Conservation (phyloP, 345 rosid species). For the Aurinia saxatilis region DNA sequence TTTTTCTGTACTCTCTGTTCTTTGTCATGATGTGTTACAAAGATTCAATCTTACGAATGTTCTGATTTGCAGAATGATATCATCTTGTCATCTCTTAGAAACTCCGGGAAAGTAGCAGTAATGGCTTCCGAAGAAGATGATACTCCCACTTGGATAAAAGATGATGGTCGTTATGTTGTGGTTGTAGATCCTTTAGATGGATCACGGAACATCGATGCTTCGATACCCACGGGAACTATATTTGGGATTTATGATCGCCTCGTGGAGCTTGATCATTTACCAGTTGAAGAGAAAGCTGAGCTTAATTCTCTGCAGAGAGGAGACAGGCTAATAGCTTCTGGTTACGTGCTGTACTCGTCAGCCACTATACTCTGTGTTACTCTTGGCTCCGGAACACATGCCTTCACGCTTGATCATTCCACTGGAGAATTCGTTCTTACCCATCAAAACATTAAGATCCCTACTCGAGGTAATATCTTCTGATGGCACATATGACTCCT, state of each 20-base stretch:
- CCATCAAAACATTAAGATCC: constrained; percentile 68
- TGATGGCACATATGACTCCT: too few relatives aligned
- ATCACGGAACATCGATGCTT: constrained; percentile 85
- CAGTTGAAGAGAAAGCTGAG: constrained; percentile 56
- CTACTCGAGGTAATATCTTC: constrained; percentile 73
- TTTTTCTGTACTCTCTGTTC: neutral
- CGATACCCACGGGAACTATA: constrained; percentile 88
- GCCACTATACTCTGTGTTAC: constrained; percentile 77
- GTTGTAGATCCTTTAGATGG: constrained; percentile 95
- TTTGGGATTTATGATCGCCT: constrained; percentile 71
- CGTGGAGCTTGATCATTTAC: constrained; percentile 68
- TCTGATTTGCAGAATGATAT: constrained; percentile 59
- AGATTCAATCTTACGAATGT: neutral
- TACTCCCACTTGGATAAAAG: constrained; percentile 62
- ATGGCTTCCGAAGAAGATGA: constrained; percentile 97
- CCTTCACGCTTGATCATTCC: constrained; percentile 76
- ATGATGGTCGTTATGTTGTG: constrained; percentile 68
- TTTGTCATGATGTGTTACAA: constrained; percentile 2
- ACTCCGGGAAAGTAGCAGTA: constrained; percentile 81
- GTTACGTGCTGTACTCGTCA: constrained; percentile 85
- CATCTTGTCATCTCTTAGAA: constrained; percentile 62
- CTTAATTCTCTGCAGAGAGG: constrained; percentile 85
- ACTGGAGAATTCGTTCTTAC: constrained; percentile 88
- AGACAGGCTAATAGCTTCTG: constrained; percentile 65
- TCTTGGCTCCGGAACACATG: constrained; percentile 92